phyloP scores from a whole-genome alignment of 2,329 filamentous ascomycete species.

The Grosmannia clavigera region DNA sequence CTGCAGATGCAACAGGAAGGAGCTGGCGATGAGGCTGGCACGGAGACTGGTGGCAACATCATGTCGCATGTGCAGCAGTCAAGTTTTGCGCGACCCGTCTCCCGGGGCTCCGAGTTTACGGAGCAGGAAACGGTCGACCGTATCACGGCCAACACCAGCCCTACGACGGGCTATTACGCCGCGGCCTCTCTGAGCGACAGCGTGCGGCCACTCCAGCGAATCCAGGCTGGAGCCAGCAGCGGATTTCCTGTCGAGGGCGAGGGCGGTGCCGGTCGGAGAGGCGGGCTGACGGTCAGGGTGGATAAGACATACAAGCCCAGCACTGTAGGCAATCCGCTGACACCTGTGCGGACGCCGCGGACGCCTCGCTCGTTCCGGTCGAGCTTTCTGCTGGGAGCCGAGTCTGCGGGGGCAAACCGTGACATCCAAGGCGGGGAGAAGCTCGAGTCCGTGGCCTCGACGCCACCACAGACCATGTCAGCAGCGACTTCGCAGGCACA shows the following conservation, averaged over 20 bases:
- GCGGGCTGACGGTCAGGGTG: slow-evolving; percentile 43
- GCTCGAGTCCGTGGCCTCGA: slow-evolving; percentile 68
- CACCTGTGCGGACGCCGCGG: slow-evolving; percentile 56
- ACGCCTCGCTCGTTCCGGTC: slow-evolving; percentile 69
- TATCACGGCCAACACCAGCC: slow-evolving; percentile 62
- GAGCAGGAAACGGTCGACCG: slow-evolving; percentile 60
- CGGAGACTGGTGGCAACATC: background rate
- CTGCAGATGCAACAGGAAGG: background rate
- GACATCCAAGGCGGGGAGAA: slow-evolving; percentile 63
- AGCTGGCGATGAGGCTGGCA: background rate
- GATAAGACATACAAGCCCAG: slow-evolving; percentile 45
- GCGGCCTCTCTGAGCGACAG: slow-evolving; percentile 61
- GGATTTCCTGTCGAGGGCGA: background rate
- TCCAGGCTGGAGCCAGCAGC: slow-evolving; percentile 18
- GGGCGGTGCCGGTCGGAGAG: background rate
- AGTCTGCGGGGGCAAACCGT: slow-evolving; percentile 36
- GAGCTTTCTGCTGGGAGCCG: slow-evolving; percentile 52
- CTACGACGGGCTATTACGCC: slow-evolving; percentile 45
- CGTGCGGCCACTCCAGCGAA: slow-evolving; percentile 56
- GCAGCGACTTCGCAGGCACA: slow-evolving; percentile 14
- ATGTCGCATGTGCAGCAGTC: background rate
- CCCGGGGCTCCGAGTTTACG: slow-evolving; percentile 70
- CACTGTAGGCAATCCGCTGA: slow-evolving; percentile 29
- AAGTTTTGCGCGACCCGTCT: slow-evolving; percentile 43
- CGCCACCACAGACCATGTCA: slow-evolving; percentile 44